Conservation (phyloP, 768 basidiomycete genomes). For the Leccinum sublutescens region DNA sequence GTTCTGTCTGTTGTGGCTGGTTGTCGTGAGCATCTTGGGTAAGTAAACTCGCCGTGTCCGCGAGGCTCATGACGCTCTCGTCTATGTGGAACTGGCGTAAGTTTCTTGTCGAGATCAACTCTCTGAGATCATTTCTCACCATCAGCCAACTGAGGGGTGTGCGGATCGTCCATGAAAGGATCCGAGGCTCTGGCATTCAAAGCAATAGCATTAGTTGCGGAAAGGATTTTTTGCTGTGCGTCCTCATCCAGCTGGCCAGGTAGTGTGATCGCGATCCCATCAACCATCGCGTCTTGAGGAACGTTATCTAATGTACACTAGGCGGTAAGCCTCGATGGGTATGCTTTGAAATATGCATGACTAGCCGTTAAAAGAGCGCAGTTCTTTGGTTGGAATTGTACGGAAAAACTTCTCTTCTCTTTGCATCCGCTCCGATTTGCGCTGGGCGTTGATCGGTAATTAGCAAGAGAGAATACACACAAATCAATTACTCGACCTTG, state of each 20-base stretch:
- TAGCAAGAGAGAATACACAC: neutral
- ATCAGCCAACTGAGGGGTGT: neutral
- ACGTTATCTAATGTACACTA: neutral
- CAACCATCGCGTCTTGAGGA: neutral
- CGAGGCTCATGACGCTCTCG: neutral
- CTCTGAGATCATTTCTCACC: neutral
- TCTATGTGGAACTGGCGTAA: neutral
- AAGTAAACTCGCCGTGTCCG: constrained; percentile 3
- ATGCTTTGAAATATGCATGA: neutral
- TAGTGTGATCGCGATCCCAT: constrained; percentile 3
- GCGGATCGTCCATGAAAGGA: neutral
- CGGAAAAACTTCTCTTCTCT: too few relatives aligned
- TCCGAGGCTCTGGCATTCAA: neutral
- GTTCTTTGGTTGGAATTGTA: neutral
- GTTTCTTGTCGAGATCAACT: too few relatives aligned
- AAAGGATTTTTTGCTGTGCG: neutral
- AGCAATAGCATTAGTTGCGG: neutral
- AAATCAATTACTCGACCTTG: neutral
- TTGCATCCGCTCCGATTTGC: too few relatives aligned
- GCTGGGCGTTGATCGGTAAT: too few relatives aligned
- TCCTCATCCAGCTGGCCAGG: neutral
- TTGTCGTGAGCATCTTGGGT: neutral
- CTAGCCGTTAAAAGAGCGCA: neutral
- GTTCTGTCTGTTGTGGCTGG: neutral
- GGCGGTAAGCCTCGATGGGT: neutral